A percentile compares a stretch with the other conserved stretches of the same genome.
These are phyloP conservation scores for Colletotrichum horii DNA, from an alignment of 2,329 filamentous ascomycete genomes.

Conservation along the genomic window DNA sequence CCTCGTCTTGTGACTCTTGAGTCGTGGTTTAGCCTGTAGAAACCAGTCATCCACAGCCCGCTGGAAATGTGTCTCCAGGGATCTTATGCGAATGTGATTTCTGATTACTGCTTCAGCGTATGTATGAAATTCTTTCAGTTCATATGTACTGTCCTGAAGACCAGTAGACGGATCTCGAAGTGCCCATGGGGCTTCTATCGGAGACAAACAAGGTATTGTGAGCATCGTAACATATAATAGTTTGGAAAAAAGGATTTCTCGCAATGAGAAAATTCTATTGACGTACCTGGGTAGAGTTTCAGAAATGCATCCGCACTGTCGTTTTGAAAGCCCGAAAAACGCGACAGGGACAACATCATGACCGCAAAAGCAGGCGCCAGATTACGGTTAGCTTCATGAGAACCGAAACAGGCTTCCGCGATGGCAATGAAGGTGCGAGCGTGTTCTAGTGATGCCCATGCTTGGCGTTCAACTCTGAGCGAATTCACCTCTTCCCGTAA, in stretches of 20 bases:
- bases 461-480: too few species aligned
- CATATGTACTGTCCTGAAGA: too few species aligned
- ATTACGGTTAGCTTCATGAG: background rate
- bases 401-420: background rate
- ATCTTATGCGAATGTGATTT: background rate
- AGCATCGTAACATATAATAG: too few species aligned
- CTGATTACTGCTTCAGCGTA: background rate
- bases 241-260: too few species aligned
- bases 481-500: background rate
- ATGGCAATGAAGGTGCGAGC: background rate
- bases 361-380: background rate
- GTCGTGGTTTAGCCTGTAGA: background rate
- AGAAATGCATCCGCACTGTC: background rate
- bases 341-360: background rate
- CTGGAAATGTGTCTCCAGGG: background rate
- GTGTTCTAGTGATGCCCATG: too few species aligned
- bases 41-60: background rate
- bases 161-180: background rate
- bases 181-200: background rate
- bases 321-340: background rate
- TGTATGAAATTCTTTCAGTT: too few species aligned
- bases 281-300: background rate
- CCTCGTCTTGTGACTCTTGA: background rate
- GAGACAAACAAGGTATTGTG: too few species aligned
- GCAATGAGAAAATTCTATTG: background rate